These are phyloP conservation scores for Miscanthus sacchariflorus DNA, from an alignment of 202 grass and related monocot species.

Conservation along the genomic window DNA sequence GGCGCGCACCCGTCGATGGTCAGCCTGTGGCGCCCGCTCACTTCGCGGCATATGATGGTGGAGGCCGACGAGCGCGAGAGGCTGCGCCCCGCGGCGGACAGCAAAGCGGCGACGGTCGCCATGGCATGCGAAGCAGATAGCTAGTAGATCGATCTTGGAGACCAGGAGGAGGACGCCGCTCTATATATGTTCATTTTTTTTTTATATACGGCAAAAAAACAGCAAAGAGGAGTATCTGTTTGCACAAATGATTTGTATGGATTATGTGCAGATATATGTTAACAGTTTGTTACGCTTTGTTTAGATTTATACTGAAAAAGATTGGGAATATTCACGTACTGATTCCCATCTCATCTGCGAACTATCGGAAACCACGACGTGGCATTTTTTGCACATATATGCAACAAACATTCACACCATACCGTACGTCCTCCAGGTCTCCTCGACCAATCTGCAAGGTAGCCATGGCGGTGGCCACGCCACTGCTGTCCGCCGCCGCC, in stretches of 20 bases:
- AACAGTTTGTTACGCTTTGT: too few relatives aligned
- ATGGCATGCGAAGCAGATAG: background rate
- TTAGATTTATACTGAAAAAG: too few relatives aligned
- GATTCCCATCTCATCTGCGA: too few relatives aligned
- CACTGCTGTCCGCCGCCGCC: background rate
- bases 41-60: background rate
- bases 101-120: background rate
- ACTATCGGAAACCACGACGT: too few relatives aligned
- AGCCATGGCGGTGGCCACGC: background rate
- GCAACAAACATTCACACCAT: too few relatives aligned
- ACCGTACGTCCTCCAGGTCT: background rate
- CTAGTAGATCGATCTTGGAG: background rate
- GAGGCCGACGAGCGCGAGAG: background rate
- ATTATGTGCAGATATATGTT: too few relatives aligned
- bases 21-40: constrained; percentile 21
- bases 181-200: too few relatives aligned
- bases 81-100: constrained; percentile 1
- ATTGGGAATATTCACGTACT: too few relatives aligned
- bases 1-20: constrained; percentile 4
- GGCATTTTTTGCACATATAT: too few relatives aligned
- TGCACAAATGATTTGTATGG: too few relatives aligned
- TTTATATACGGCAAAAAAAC: too few relatives aligned
- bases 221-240: too few relatives aligned
- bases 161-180: background rate
- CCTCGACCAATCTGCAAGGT: background rate